Percentiles rank a stretch among this genome's conserved stretches.
Evolutionary conservation across 495 filamentous ascomycete genomes (phyloP).

Genomic region (Aspergillus wentii): DNA sequence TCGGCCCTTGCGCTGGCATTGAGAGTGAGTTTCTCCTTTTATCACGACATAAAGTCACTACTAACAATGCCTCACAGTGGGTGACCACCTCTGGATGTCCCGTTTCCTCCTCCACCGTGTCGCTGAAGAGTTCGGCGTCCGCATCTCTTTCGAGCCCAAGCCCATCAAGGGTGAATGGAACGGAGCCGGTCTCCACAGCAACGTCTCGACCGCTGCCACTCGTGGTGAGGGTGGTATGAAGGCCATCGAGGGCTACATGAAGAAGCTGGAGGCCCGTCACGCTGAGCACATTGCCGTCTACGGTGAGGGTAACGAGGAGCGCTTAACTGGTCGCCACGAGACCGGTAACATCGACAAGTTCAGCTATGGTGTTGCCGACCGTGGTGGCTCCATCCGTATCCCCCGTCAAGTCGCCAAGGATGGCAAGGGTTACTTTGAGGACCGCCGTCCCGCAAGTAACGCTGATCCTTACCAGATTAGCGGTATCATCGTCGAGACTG

Average conservation of each 20-base stretch:
- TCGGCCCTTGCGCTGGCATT: constrained; percentile 91
- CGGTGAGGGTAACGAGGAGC: constrained; percentile 86
- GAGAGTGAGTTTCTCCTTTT: constrained; percentile 51
- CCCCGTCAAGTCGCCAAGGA: constrained; percentile 86
- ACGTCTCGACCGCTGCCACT: constrained; percentile 85
- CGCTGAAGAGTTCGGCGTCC: constrained; percentile 93
- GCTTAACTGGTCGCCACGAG: constrained; percentile 95
- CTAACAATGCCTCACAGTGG: constrained; percentile 53
- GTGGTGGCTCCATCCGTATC: constrained; percentile 90
- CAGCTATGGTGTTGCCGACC: constrained; percentile 92
- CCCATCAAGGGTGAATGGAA: constrained; percentile 99
- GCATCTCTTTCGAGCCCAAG: constrained; percentile 96
- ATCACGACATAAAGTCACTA: constrained; percentile 9
- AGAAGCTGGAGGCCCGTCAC: constrained; percentile 86
- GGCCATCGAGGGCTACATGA: constrained; percentile 78
- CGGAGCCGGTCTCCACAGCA: constrained; percentile 96
- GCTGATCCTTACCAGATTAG: constrained; percentile 96
- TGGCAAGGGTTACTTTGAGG: constrained; percentile 98
- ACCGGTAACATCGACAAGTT: constrained; percentile 92
- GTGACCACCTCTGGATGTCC: constrained; percentile 96
- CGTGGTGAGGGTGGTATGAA: constrained; percentile 93
- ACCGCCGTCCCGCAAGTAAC: constrained; percentile 91
- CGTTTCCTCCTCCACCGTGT: constrained; percentile 96
- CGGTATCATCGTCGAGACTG: constrained; percentile 83
- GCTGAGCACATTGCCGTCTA: constrained; percentile 96